Conservation (phyloP, 345 rosid species). For the Citrus glauca region DNA sequence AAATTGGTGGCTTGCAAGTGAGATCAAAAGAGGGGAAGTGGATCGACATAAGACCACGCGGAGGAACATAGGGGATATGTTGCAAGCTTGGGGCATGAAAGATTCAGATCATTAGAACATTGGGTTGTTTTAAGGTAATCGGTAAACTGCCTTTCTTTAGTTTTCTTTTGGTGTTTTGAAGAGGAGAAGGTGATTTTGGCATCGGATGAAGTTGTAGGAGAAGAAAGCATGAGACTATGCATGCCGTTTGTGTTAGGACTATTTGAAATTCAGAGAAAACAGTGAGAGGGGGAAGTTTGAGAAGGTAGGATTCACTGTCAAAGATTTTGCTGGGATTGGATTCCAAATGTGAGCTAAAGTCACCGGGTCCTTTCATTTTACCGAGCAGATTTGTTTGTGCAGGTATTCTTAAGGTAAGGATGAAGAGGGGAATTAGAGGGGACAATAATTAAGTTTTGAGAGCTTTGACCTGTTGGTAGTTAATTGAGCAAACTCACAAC, state of each 20-base stretch:
- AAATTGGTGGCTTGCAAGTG: slow-evolving; percentile 38
- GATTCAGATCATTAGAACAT: slow-evolving; percentile 35
- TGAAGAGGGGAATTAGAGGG: neutral
- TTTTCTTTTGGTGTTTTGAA: slow-evolving; percentile 44
- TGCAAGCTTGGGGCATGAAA: slow-evolving; percentile 48
- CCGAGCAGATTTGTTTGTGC: neutral
- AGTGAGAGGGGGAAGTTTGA: slow-evolving; percentile 38
- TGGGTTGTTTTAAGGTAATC: slow-evolving; percentile 27
- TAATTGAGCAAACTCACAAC: slow-evolving; percentile 8
- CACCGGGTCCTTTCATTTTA: neutral
- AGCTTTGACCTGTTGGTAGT: slow-evolving; percentile 13
- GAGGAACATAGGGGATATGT: slow-evolving; percentile 20
- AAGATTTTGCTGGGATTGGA: slow-evolving; percentile 35
- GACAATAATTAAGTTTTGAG: neutral
- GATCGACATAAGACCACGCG: slow-evolving; percentile 36
- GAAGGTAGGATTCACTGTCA: slow-evolving; percentile 41
- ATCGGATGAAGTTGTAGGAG: slow-evolving; percentile 31
- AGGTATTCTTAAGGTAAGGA: neutral
- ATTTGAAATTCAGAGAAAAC: slow-evolving; percentile 35
- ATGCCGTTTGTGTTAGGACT: slow-evolving; percentile 37
- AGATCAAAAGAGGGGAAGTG: slow-evolving; percentile 39
- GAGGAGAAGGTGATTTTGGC: slow-evolving; percentile 35
- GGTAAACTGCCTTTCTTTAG: slow-evolving; percentile 27
- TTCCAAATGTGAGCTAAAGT: neutral
- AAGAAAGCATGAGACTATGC: slow-evolving; percentile 16